Evolutionary conservation across 495 filamentous ascomycete species (phyloP).

Genomic region (Staphylotrichum tortipilum): DNA sequence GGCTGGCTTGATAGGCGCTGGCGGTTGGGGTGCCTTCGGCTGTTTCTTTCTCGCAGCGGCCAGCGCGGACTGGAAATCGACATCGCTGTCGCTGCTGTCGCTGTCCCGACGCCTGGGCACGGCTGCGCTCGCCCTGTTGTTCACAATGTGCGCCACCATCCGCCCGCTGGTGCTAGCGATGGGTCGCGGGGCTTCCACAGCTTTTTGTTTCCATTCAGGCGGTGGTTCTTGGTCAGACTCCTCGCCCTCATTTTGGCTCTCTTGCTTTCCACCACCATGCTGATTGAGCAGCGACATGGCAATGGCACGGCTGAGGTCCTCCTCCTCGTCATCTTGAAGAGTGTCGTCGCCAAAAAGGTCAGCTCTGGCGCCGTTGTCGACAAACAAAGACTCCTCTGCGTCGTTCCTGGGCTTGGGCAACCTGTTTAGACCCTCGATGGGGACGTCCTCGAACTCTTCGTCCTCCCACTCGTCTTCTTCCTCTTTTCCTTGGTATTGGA

Average conservation of each 20-base stretch:
- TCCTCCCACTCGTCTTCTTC: conserved; percentile 63
- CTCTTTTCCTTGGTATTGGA: conserved; percentile 48
- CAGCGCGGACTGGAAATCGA: conserved; percentile 54
- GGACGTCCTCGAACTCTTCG: conserved; percentile 86
- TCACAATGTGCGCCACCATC: conserved; percentile 55
- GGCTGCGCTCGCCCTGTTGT: conserved; percentile 49
- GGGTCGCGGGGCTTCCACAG: conserved; percentile 44
- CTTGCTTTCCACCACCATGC: conserved; percentile 24
- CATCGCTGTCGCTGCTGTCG: conserved; percentile 50
- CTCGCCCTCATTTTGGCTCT: conserved; percentile 55
- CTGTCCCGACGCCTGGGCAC: conserved; percentile 38
- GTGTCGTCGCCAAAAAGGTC: conserved; percentile 26
- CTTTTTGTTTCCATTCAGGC: conserved; percentile 48
- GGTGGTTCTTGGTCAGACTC: conserved; percentile 50
- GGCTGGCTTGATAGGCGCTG: conserved; percentile 5
- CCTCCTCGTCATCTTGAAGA: conserved; percentile 54
- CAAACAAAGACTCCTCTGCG: conserved; percentile 57
- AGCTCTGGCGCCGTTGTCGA: conserved; percentile 33
- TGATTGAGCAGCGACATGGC: conserved; percentile 62
- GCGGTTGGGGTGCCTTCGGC: conserved; percentile 10
- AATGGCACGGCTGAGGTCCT: conserved; percentile 74
- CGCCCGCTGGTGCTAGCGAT: conserved; percentile 44
- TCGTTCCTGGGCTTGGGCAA: conserved; percentile 53
- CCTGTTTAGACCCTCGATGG: conserved; percentile 85
- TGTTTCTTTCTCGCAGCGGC: conserved; percentile 42